phyloP scores from a whole-genome alignment of 2,329 filamentous ascomycete species.

The Dothidotthia symphoricarpi region DNA sequence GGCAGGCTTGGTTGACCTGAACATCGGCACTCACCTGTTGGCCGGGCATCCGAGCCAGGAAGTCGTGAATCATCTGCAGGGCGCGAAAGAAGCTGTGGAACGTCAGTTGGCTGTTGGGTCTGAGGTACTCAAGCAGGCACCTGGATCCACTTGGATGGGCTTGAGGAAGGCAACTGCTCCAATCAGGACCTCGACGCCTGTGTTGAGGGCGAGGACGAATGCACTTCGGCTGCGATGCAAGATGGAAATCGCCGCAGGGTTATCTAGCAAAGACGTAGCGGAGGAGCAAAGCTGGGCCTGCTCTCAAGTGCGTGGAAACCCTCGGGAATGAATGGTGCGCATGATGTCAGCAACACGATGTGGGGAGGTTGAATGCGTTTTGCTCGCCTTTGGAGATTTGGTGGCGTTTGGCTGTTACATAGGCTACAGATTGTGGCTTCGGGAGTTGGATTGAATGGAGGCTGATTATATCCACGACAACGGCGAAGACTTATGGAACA shows the following conservation, averaged over 20 bases:
- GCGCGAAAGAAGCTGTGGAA: constrained; percentile 11
- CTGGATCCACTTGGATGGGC: constrained; percentile 22
- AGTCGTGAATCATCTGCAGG: constrained; percentile 1
- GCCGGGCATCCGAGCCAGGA: not conserved
- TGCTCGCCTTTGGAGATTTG: constrained; percentile 2
- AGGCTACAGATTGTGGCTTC: constrained; percentile 1
- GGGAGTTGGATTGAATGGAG: constrained; percentile 5
- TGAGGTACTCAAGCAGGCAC: constrained; percentile 15
- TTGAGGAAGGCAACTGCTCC: constrained; percentile 27
- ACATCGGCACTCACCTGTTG: constrained; percentile 5
- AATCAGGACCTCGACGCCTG: constrained; percentile 25
- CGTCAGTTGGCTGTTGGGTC: constrained; percentile 7
- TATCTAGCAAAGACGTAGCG: constrained; percentile 10
- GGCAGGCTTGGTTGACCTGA: constrained; percentile 5
- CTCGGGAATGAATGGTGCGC: too few relatives aligned
- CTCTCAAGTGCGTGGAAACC: constrained; percentile 7
- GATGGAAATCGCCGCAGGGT: constrained; percentile 20
- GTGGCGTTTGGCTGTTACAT: constrained; percentile 16
- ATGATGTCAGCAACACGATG: too few relatives aligned
- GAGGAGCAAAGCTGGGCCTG: constrained; percentile 27
- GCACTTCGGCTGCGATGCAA: constrained; percentile 31
- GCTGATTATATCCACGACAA: constrained; percentile 10
- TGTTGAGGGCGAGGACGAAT: constrained; percentile 31
- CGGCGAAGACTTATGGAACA: constrained; percentile 1
- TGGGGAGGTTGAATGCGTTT: too few relatives aligned